Evolutionary conservation across 345 rosid genomes (phyloP).

Genomic region (Lepidium aucheri): DNA sequence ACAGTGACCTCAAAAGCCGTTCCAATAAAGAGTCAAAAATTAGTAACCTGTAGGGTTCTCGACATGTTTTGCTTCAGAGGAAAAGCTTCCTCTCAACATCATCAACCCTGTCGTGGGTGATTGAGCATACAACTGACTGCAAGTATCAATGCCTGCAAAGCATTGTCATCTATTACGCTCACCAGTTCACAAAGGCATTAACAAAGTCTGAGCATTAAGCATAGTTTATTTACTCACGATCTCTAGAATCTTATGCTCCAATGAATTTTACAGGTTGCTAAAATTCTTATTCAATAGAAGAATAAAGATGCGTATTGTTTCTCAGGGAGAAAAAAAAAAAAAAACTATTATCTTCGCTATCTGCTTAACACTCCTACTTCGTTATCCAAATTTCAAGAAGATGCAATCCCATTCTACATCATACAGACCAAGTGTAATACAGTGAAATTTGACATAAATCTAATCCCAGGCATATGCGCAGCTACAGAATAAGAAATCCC

Average conservation of each 20-base stretch:
- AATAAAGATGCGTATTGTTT: not conserved
- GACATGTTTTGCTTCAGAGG: slow-evolving; percentile 28
- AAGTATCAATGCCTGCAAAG: slow-evolving; percentile 15
- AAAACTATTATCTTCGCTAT: not conserved
- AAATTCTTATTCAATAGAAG: not conserved
- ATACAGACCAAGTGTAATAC: not conserved
- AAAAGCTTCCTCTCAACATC: slow-evolving; percentile 30
- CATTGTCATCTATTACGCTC: not conserved
- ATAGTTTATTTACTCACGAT: not conserved
- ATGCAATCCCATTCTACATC: not conserved
- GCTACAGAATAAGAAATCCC: not conserved
- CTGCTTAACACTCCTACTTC: not conserved
- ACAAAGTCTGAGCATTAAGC: not conserved
- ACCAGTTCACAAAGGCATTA: not conserved
- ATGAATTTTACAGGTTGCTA: not conserved
- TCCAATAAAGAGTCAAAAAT: not conserved
- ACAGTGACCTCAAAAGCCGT: not conserved
- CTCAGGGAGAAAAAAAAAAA: not conserved
- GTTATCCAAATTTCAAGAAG: not conserved
- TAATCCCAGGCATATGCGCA: not conserved
- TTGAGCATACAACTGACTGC: not conserved
- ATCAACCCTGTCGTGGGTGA: not conserved
- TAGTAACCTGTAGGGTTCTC: slow-evolving; percentile 47
- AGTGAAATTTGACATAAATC: not conserved
- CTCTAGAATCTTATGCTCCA: not conserved